Conservation (phyloP, 306 rosid species). For the Fagus crenata region DNA sequence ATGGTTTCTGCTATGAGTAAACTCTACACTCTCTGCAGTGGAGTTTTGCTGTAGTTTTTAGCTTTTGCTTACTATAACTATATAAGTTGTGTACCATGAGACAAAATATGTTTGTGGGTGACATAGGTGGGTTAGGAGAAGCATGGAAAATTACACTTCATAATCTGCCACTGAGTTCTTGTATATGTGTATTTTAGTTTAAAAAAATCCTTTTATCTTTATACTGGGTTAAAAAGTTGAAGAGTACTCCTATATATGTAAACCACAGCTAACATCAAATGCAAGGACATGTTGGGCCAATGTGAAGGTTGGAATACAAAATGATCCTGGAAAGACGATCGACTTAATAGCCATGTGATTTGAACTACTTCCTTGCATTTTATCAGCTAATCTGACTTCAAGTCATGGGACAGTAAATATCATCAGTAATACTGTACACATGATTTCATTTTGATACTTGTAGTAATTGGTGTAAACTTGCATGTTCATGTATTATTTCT, state of each 20-base stretch:
- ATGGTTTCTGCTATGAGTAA: too few relatives aligned
- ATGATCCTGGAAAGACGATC: too few relatives aligned
- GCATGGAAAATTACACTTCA: constrained; percentile 11
- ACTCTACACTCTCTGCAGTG: constrained; percentile 12
- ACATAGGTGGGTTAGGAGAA: constrained; percentile 12
- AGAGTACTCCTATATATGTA: constrained; percentile 81
- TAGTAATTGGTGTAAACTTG: not conserved
- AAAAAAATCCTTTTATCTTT: constrained; percentile 12
- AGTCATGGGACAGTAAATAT: constrained; percentile 83
- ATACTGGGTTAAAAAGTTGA: constrained; percentile 81
- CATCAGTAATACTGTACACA: constrained; percentile 68
- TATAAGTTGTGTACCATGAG: not conserved
- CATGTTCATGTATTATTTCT: not conserved
- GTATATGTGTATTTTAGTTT: not conserved
- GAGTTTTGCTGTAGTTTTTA: not conserved
- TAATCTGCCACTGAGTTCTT: constrained; percentile 9
- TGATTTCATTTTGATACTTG: not conserved
- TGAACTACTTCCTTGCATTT: too few relatives aligned
- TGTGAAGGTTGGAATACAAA: too few relatives aligned
- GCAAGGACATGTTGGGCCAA: too few relatives aligned
- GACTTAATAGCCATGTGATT: too few relatives aligned
- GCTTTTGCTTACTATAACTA: not conserved
- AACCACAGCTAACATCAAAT: constrained; percentile 80
- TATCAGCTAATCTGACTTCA: constrained; percentile 49
- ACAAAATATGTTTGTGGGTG: not conserved